A percentile compares a stretch with the other conserved stretches of the same genome.
phyloP scores from a whole-genome alignment of 345 rosid species.

The Punica granatum region DNA sequence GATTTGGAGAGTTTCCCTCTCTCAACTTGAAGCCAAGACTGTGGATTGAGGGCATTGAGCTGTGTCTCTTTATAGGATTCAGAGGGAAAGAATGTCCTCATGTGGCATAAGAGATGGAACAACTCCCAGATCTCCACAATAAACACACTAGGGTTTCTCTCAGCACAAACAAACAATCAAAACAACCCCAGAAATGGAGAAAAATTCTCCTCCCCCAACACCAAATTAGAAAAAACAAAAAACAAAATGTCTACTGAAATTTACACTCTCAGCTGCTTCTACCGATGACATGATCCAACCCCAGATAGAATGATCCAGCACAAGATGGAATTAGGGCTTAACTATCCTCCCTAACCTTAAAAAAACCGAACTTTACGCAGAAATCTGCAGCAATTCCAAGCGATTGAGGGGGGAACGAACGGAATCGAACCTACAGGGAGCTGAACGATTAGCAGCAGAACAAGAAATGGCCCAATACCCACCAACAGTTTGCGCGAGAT shows the following conservation, averaged over 20 bases:
- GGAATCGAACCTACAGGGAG: constrained; percentile 1
- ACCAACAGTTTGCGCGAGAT: constrained; percentile 20
- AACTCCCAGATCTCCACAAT: constrained; percentile 98
- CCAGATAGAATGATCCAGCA: background rate
- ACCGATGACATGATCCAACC: background rate
- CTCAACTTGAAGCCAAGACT: constrained; percentile 99
- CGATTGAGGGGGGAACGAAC: background rate
- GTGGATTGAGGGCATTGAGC: constrained; percentile 77
- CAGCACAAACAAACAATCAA: constrained; percentile 14
- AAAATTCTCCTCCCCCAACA: background rate
- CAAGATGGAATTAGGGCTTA: background rate
- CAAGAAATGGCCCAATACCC: constrained; percentile 12
- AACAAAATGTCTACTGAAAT: background rate
- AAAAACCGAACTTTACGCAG: background rate
- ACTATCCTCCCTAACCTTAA: background rate
- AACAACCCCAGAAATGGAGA: constrained; percentile 12
- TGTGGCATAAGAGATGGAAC: constrained; percentile 78
- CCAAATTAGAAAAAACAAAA: background rate
- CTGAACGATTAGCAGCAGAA: background rate
- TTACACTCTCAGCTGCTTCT: background rate
- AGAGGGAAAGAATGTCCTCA: constrained; percentile 78
- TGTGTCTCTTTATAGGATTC: constrained; percentile 85
- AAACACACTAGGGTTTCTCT: constrained; percentile 30
- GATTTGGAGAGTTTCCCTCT: constrained; percentile 74
- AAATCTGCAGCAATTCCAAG: background rate